Conservation (phyloP, 768 basidiomycete genomes). For the Leccinum disarticulatum region DNA sequence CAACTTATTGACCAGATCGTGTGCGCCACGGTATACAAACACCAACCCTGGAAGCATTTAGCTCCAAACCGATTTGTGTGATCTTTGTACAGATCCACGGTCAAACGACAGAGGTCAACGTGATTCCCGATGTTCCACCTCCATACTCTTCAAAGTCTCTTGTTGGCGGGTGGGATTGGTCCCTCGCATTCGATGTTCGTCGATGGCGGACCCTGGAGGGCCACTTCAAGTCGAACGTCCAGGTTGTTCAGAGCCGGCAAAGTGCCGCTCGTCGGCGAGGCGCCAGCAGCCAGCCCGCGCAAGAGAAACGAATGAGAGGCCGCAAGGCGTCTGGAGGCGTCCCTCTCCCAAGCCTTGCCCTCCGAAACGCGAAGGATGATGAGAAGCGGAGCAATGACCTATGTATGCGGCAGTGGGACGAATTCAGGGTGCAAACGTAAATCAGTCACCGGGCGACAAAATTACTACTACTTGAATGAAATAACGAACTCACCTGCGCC, state of each 20-base stretch:
- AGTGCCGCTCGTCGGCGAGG: not conserved
- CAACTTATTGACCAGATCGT: not conserved
- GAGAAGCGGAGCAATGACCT: slow-evolving; percentile 46
- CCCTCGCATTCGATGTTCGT: not conserved
- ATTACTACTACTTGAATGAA: not conserved
- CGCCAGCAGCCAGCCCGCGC: slow-evolving; percentile 8
- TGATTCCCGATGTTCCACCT: not conserved
- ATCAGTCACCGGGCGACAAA: not conserved
- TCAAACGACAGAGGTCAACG: not conserved
- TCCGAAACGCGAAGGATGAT: slow-evolving; percentile 49
- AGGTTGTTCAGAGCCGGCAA: slow-evolving; percentile 1
- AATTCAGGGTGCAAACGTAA: not conserved
- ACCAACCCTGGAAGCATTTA: not conserved
- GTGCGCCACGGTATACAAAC: not conserved
- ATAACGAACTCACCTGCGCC: slow-evolving; percentile 22
- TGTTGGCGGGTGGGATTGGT: not conserved
- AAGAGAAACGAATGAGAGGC: slow-evolving; percentile 5
- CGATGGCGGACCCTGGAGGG: slow-evolving; percentile 6
- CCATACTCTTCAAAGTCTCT: not conserved
- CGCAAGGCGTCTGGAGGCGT: slow-evolving; percentile 12
- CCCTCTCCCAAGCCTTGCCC: slow-evolving; percentile 42
- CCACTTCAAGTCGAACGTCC: slow-evolving; percentile 13
- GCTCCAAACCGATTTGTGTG: not conserved
- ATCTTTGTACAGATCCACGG: not conserved
- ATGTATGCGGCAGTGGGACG: not conserved